A percentile compares a stretch with the other conserved stretches of the same genome.
Evolutionary conservation across 1,284 basidiomycete genomes (phyloP).

Genomic region (Puccinia novopanici): DNA sequence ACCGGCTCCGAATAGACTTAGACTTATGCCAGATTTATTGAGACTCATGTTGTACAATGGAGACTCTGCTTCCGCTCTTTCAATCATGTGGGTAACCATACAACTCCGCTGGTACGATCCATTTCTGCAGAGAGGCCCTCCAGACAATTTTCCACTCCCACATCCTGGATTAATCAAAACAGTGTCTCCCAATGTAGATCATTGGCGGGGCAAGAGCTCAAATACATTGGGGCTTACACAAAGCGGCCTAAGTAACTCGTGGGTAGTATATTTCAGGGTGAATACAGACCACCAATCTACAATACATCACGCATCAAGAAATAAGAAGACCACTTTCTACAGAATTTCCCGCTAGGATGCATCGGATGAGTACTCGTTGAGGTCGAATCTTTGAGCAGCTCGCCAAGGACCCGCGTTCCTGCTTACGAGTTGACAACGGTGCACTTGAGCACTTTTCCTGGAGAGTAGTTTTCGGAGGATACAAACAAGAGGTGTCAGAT

Average conservation of each 20-base stretch:
- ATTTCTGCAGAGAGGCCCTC: too few species aligned
- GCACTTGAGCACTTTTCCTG: constrained; percentile 39
- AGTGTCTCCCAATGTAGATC: too few species aligned
- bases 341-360: not conserved
- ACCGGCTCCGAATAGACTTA: too few species aligned
- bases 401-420: not conserved
- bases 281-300: not conserved
- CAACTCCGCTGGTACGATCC: too few species aligned
- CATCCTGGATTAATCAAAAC: too few species aligned
- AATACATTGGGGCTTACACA: not conserved
- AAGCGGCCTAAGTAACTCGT: too few species aligned
- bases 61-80: too few species aligned
- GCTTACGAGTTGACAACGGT: constrained; percentile 38
- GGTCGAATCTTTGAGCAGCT: not conserved
- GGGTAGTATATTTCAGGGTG: not conserved
- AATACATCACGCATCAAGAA: not conserved
- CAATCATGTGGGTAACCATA: too few species aligned
- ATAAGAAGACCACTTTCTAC: not conserved
- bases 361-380: not conserved
- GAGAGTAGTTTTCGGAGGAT: not conserved
- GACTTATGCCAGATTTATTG: too few species aligned
- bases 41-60: too few species aligned
- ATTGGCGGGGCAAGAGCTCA: too few species aligned
- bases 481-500: constrained; percentile 7
- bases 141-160: too few species aligned